A percentile compares a stretch with the other conserved stretches of the same genome.
phyloP scores from a whole-genome alignment of 306 rosid genomes.

The Vigna angularis region DNA sequence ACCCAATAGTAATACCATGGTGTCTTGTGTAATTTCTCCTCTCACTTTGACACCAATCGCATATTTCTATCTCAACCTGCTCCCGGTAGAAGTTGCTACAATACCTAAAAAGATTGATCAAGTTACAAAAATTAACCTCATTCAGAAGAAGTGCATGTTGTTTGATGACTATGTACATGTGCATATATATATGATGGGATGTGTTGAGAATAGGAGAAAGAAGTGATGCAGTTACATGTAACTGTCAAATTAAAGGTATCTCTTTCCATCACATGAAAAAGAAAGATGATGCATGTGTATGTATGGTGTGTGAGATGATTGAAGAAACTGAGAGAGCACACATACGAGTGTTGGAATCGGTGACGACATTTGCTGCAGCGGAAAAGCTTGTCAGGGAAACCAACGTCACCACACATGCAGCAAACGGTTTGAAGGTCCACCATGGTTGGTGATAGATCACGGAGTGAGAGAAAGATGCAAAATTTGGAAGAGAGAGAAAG shows the following conservation, averaged over 20 bases:
- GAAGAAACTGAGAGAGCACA: background rate
- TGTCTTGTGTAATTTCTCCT: conserved; percentile 51
- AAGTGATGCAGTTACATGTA: conserved; percentile 21
- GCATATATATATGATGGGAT: background rate
- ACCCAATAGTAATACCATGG: conserved; percentile 31
- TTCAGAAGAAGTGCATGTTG: too few species aligned
- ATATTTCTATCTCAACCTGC: conserved; percentile 58
- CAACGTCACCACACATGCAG: conserved; percentile 98
- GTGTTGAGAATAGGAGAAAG: conserved; percentile 20
- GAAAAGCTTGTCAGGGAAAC: conserved; percentile 91
- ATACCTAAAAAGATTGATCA: conserved; percentile 53
- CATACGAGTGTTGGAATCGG: conserved; percentile 95
- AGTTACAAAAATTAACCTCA: background rate
- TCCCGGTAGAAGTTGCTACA: conserved; percentile 84
- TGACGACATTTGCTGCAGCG: conserved; percentile 87
- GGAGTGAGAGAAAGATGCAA: background rate
- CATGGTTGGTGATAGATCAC: conserved; percentile 47
- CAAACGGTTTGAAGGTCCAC: conserved; percentile 84
- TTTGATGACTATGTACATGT: background rate
- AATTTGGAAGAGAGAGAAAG: background rate
- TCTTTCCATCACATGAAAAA: conserved; percentile 25
- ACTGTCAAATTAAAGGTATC: conserved; percentile 26
- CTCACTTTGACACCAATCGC: conserved; percentile 94
- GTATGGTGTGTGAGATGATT: background rate
- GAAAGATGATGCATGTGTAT: conserved; percentile 14